Conservation (phyloP, 2,329 filamentous ascomycete species). For the Amauroascus niger region DNA sequence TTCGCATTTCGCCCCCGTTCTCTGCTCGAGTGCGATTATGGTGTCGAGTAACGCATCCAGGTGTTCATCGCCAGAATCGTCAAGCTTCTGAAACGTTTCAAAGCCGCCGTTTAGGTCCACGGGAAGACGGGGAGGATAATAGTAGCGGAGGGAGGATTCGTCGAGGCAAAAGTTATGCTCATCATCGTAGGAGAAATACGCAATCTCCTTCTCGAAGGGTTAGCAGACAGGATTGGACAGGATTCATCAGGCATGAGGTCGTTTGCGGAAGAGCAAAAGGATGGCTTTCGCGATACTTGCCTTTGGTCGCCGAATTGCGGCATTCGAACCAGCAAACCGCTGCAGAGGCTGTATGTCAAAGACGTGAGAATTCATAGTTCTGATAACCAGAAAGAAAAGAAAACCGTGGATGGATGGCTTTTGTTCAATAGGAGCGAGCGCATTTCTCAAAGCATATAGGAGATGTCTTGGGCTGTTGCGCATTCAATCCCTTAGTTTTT, state of each 20-base stretch:
- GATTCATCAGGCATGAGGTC: too few species aligned
- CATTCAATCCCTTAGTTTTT: too few species aligned
- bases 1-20: conserved; percentile 56
- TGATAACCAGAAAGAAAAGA: neutral
- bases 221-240: too few species aligned
- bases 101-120: conserved; percentile 72
- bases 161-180: conserved; percentile 66
- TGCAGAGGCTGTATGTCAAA: conserved; percentile 62
- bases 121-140: conserved; percentile 65
- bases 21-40: conserved; percentile 62
- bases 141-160: conserved; percentile 74
- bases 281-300: conserved; percentile 39
- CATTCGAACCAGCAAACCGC: conserved; percentile 57
- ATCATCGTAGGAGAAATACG: conserved; percentile 87
- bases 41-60: conserved; percentile 72
- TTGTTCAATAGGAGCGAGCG: too few species aligned
- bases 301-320: conserved; percentile 65
- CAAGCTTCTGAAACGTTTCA: conserved; percentile 69
- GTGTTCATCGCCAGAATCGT: conserved; percentile 77
- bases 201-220: conserved; percentile 81
- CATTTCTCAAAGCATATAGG: too few species aligned
- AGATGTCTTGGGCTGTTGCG: too few species aligned
- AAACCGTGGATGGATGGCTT: too few species aligned
- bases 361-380: conserved; percentile 27
- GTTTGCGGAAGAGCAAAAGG: neutral